Base-by-base conservation (phyloP, 164 flowering plant species). In the Magnolia sinica region DNA sequence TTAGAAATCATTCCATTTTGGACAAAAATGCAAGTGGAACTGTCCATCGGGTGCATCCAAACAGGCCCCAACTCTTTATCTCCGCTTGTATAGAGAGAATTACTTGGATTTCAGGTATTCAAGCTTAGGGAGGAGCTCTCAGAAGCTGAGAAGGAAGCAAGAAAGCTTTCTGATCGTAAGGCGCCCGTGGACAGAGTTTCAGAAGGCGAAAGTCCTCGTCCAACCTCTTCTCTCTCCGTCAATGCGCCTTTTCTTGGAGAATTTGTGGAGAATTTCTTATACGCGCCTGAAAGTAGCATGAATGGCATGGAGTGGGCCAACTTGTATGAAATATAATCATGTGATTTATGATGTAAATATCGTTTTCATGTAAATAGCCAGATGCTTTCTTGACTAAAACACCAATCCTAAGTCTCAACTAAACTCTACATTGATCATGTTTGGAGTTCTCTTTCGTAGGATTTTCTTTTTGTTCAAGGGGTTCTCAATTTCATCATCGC, bases 101-200 rank as follows among this genome's bases (percentile, higher is more conserved):
- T 37, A 5, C 45, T 37, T 37, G 45, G 49, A 22, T 4, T 59
- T 49, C 83, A 92, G 97, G 89, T 92, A 0, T 0, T 87, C 3
- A 87, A 85, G 82, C 85, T 92, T 0, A 87, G 86, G 72, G 92
- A 86, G 52, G 85, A 84, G 69, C 86, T 92, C 0, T 59, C 51
- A 1, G 89, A 88, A 55, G 90, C 92, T 0, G 86, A 89, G 77
- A 87, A 85, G 81, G 89, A 90, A 71, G 83, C 89, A 7, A 83
- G 78, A 29, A 77, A 80, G 79, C 77, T 88, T 23, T 68, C 84
- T 0, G 85, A 84, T 73, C 65, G 81, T 16, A 55, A 16, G 13
- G 61, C 61, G 16, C 3, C 61, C 0, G 59, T 14, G 0, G 88
- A 83, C 0, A 82, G 83, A 22, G 79, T 70, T n/a, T 80, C 87